Conservation (phyloP, 805 yeast species). For the Metschnikowia orientalis region DNA sequence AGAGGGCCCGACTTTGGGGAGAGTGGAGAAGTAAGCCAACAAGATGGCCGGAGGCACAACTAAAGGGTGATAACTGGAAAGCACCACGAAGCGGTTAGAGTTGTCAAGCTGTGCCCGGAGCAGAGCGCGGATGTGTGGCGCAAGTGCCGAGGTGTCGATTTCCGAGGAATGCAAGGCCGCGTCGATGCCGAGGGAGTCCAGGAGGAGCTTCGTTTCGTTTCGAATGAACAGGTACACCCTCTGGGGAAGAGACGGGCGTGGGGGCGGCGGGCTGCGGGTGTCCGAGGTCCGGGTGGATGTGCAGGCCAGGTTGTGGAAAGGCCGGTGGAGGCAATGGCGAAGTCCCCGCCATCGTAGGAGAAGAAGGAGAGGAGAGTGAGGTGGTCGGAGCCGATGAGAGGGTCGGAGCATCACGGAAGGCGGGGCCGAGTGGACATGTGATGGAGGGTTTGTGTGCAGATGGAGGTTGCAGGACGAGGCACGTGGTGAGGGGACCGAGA, state of each 20-base stretch:
- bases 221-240: constrained; percentile 7
- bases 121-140: constrained; percentile 10
- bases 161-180: not conserved
- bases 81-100: constrained; percentile 26
- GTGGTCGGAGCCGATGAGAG: no score
- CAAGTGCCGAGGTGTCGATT: constrained; percentile 4
- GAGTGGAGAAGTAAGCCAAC: constrained; percentile 14
- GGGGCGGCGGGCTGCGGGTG: not conserved
- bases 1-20: constrained; percentile 18
- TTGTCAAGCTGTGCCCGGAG: constrained; percentile 25
- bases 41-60: constrained; percentile 28
- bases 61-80: constrained; percentile 31
- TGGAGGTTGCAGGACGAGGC: no score
- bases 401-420: no score
- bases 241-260: not conserved
- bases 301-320: no score
- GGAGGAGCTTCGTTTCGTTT: constrained; percentile 9
- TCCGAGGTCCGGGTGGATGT: not conserved
- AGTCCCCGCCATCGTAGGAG: no score
- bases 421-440: no score
- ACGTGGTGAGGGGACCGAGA: no score
- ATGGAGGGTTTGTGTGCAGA: no score
- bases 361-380: no score
- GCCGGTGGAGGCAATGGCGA: no score
- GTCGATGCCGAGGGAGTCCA: constrained; percentile 9